Conservation (phyloP, 169 alveolate species). For the Plasmodium knowlesi region DNA sequence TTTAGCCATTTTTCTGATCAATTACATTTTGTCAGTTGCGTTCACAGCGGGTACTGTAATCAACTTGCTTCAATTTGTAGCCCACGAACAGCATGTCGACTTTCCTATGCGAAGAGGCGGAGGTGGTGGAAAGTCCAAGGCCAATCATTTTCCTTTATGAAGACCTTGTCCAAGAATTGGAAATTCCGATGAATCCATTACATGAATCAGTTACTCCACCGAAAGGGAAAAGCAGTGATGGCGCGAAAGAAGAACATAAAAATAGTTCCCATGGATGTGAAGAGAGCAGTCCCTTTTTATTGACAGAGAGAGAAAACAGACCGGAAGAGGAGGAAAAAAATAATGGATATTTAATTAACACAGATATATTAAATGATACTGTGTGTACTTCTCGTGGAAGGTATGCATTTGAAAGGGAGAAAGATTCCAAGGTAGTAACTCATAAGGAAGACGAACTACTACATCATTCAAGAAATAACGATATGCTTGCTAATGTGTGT, state of each 20-base stretch:
- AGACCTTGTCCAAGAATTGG: constrained; percentile 33
- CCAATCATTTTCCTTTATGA: constrained; percentile 45
- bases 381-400: background rate
- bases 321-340: background rate
- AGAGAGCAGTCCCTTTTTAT: background rate
- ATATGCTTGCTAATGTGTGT: background rate
- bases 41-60: background rate
- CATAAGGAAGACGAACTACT: background rate
- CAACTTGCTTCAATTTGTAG: background rate
- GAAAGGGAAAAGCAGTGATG: constrained; percentile 24
- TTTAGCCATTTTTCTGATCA: background rate
- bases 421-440: background rate
- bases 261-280: background rate
- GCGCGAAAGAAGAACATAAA: background rate
- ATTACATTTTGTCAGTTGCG: background rate
- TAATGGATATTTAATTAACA: background rate
- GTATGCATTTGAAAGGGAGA: too few species aligned
- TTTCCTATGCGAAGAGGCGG: constrained; percentile 17
- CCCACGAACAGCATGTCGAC: background rate
- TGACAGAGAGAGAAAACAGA: background rate
- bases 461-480: background rate
- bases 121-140: background rate
- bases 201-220: background rate
- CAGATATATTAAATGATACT: constrained; percentile 45
- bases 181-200: constrained; percentile 11